Percentiles rank a stretch among this genome's conserved stretches.
phyloP scores from a whole-genome alignment of 768 basidiomycete genomes.

The Tulasnella sp. region DNA sequence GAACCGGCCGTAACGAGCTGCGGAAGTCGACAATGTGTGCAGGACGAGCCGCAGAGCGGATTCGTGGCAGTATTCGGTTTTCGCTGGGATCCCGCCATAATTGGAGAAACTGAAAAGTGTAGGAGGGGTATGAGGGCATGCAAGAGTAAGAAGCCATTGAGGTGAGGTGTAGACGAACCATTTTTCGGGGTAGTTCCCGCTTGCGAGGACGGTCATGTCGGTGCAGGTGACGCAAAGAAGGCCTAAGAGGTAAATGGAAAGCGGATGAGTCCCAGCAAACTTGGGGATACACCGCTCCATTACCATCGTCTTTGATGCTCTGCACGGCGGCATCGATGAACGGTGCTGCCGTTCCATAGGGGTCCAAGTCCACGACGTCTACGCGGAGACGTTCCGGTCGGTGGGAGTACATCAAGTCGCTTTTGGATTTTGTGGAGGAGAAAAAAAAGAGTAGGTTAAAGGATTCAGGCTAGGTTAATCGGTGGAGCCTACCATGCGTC shows the following conservation, averaged over 20 bases:
- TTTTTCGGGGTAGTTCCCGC: constrained; percentile 94
- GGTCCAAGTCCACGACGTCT: constrained; percentile 96
- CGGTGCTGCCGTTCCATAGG: constrained; percentile 95
- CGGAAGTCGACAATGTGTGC: constrained; percentile 77
- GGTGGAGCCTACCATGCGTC: constrained; percentile 74
- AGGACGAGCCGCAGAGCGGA: constrained; percentile 88
- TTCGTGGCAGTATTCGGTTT: constrained; percentile 95
- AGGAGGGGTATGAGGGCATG: background rate
- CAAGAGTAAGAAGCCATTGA: background rate
- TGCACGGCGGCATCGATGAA: constrained; percentile 96
- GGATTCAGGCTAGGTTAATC: background rate
- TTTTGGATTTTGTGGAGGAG: constrained; percentile 39
- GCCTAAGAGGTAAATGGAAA: constrained; percentile 48
- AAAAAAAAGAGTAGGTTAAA: background rate
- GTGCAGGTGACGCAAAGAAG: constrained; percentile 95
- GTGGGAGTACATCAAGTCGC: constrained; percentile 87
- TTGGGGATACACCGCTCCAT: too few relatives aligned
- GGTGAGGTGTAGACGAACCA: constrained; percentile 52
- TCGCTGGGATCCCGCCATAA: constrained; percentile 86
- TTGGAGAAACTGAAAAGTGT: constrained; percentile 69
- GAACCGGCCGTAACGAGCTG: constrained; percentile 86
- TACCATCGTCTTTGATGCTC: constrained; percentile 81
- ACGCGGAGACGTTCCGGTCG: constrained; percentile 69
- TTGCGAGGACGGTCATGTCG: constrained; percentile 89
- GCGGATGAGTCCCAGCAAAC: background rate